A percentile compares a stretch with the other conserved stretches of the same genome.
phyloP scores from a whole-genome alignment of 2,329 filamentous ascomycete species.

The Neurospora sp. region DNA sequence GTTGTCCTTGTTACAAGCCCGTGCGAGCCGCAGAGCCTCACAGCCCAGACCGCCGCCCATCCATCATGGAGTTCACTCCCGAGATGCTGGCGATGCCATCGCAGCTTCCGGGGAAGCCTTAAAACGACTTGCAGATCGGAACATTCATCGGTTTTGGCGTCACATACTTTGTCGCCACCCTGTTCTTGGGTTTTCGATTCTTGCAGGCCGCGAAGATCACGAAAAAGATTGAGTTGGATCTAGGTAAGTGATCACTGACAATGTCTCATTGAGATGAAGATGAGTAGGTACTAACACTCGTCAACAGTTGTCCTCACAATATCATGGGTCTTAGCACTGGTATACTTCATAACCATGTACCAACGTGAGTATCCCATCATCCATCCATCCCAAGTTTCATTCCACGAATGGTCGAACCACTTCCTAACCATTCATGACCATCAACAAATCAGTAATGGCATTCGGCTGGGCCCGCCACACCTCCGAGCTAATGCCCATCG shows the following conservation, averaged over 20 bases:
- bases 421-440: background rate
- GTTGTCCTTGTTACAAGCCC: too few species aligned
- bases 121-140: slow-evolving; percentile 7
- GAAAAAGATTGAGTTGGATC: slow-evolving; percentile 6
- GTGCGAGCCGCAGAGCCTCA: too few species aligned
- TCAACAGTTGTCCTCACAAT: slow-evolving; percentile 5
- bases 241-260: background rate
- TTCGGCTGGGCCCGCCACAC: slow-evolving; percentile 8
- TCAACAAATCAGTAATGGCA: slow-evolving; percentile 3
- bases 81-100: too few species aligned
- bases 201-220: slow-evolving; percentile 4
- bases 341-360: slow-evolving; percentile 7
- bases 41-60: too few species aligned
- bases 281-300: background rate
- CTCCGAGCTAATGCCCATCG: background rate
- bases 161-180: slow-evolving; percentile 5
- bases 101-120: background rate
- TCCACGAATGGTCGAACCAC: background rate
- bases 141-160: slow-evolving; percentile 6
- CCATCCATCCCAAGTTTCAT: too few species aligned
- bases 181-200: slow-evolving; percentile 6
- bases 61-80: too few species aligned
- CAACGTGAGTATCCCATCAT: background rate
- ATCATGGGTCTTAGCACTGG: slow-evolving; percentile 2
- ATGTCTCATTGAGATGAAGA: too few species aligned